These are phyloP conservation scores for Neonectria coccinea DNA, from an alignment of 2,329 filamentous ascomycete species.

Conservation along the genomic window DNA sequence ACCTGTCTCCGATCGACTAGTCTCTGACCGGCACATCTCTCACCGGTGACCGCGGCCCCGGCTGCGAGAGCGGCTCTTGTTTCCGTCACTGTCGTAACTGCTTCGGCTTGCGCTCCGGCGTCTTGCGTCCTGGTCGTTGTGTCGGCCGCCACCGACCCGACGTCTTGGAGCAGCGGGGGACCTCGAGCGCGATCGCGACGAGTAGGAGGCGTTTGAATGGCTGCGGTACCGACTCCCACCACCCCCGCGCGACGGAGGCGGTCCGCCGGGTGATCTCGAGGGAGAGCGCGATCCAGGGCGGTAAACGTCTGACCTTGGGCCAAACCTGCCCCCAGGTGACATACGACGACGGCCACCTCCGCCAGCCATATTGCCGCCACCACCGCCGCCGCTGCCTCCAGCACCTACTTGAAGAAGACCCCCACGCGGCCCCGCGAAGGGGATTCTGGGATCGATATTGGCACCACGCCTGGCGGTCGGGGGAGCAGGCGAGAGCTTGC, in stretches of 20 bases:
- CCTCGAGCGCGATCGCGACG: slow-evolving; percentile 62
- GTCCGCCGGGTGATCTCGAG: slow-evolving; percentile 57
- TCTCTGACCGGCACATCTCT: slow-evolving; percentile 27
- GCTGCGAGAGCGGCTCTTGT: slow-evolving; percentile 56
- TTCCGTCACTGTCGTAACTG: slow-evolving; percentile 58
- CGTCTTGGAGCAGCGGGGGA: slow-evolving; percentile 53
- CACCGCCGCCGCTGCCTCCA: slow-evolving; percentile 47
- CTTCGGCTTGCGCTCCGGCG: slow-evolving; percentile 62
- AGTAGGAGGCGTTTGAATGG: slow-evolving; percentile 58
- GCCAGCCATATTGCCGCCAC: slow-evolving; percentile 49
- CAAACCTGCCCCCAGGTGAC: slow-evolving; percentile 54
- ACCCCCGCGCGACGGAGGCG: slow-evolving; percentile 51
- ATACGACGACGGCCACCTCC: slow-evolving; percentile 53
- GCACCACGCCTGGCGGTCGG: slow-evolving; percentile 75
- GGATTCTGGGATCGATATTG: slow-evolving; percentile 65
- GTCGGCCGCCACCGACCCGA: slow-evolving; percentile 41
- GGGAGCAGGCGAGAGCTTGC: slow-evolving; percentile 84
- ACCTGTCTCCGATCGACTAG: too few species aligned
- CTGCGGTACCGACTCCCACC: slow-evolving; percentile 58
- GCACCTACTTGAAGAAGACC: slow-evolving; percentile 45
- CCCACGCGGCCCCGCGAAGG: slow-evolving; percentile 48
- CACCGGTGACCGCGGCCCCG: slow-evolving; percentile 52
- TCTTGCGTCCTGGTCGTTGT: slow-evolving; percentile 50
- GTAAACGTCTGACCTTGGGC: slow-evolving; percentile 67
- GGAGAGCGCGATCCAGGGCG: slow-evolving; percentile 69